Evolutionary conservation across 345 rosid species (phyloP).

Genomic region (Gossypium raimondii): DNA sequence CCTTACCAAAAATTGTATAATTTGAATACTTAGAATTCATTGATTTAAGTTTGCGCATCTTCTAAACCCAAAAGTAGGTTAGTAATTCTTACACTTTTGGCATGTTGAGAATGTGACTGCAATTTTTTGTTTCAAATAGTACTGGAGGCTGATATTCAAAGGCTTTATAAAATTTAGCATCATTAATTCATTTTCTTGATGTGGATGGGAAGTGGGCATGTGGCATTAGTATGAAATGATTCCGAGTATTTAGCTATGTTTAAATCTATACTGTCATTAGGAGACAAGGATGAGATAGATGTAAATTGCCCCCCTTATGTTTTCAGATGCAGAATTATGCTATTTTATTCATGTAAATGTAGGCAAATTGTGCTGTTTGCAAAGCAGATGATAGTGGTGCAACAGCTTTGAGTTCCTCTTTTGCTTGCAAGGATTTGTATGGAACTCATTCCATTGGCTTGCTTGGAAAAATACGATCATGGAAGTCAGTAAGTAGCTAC

Average conservation of each 20-base stretch:
- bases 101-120: neutral
- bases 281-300: neutral
- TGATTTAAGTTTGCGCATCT: neutral
- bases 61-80: neutral
- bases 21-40: neutral
- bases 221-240: neutral
- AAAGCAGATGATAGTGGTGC: slow-evolving; percentile 91
- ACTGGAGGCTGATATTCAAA: neutral
- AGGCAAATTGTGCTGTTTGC: slow-evolving; percentile 96
- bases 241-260: neutral
- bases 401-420: slow-evolving; percentile 69
- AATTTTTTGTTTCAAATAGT: neutral
- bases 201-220: neutral
- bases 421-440: slow-evolving; percentile 80
- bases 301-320: neutral
- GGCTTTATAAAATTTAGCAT: neutral
- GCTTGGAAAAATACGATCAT: slow-evolving; percentile 84
- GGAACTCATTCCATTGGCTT: slow-evolving; percentile 86
- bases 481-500: slow-evolving; percentile 81
- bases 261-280: neutral
- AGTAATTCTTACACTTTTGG: neutral
- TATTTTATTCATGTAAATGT: slow-evolving; percentile 23
- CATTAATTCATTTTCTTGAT: neutral
- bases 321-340: neutral
- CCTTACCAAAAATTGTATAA: neutral